Conservation (phyloP, 495 filamentous ascomycete genomes). For the Xylaria curta region DNA sequence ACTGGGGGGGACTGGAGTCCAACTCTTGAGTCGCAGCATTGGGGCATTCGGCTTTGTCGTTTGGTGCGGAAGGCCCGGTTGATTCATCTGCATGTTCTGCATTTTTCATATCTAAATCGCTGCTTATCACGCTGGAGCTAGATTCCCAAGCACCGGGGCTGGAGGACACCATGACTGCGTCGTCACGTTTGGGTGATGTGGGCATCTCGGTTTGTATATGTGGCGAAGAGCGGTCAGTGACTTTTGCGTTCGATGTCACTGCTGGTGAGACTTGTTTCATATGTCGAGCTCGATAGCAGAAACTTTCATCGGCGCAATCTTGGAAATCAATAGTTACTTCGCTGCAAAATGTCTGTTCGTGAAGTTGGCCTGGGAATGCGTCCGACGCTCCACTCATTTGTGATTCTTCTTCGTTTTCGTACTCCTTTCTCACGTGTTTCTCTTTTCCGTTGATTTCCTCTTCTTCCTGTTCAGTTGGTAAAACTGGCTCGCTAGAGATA, state of each 20-base stretch:
- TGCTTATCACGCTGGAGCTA: not conserved
- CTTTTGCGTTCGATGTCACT: conserved; percentile 9
- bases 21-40: not conserved
- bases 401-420: not conserved
- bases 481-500: not conserved
- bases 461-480: not conserved
- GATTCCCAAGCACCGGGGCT: not conserved
- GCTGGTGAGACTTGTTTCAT: conserved; percentile 21
- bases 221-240: not conserved
- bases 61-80: not conserved
- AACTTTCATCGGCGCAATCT: conserved; percentile 37
- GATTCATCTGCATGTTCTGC: not conserved
- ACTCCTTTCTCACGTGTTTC: not conserved
- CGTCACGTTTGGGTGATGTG: conserved; percentile 15
- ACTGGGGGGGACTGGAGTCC: not conserved
- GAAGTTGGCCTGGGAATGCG: not conserved
- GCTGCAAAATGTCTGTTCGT: not conserved
- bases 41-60: not conserved
- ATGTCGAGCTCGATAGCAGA: conserved; percentile 37
- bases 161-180: not conserved
- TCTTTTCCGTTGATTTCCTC: not conserved
- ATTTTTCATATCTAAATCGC: conserved; percentile 6
- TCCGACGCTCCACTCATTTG: not conserved
- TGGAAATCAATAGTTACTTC: conserved; percentile 25
- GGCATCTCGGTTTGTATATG: conserved; percentile 25